These are phyloP conservation scores for Basipetospora chlamydospora DNA, from an alignment of 2,329 filamentous ascomycete genomes.

Conservation along the genomic window DNA sequence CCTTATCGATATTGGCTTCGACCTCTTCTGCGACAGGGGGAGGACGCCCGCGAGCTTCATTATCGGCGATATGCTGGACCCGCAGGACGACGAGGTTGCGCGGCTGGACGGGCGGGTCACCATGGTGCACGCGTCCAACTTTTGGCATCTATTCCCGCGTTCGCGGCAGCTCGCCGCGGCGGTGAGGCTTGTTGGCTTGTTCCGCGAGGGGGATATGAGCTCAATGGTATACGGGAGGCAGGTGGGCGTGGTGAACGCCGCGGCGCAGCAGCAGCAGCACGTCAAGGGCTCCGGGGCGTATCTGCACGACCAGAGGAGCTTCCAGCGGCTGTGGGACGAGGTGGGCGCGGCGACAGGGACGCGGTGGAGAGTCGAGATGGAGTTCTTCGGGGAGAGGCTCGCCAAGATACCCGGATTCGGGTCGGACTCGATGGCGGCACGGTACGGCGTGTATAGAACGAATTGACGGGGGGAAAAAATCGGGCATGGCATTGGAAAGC, in stretches of 20 bases:
- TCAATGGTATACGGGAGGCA: constrained; percentile 37
- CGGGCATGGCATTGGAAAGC: too few species aligned
- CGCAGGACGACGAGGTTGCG: constrained; percentile 20
- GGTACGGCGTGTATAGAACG: constrained; percentile 10
- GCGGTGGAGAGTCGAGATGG: constrained; percentile 30
- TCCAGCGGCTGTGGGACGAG: constrained; percentile 38
- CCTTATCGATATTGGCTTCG: constrained; percentile 46
- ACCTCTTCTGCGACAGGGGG: constrained; percentile 43
- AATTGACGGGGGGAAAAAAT: neutral
- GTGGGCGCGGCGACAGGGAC: constrained; percentile 33
- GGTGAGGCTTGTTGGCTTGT: constrained; percentile 27
- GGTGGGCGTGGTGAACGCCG: constrained; percentile 25
- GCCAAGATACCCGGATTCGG: constrained; percentile 9
- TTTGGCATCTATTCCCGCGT: constrained; percentile 36
- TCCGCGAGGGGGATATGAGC: constrained; percentile 27
- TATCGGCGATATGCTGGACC: constrained; percentile 32
- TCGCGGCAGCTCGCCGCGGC: constrained; percentile 29
- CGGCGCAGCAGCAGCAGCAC: neutral
- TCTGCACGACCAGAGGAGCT: constrained; percentile 33
- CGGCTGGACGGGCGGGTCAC: constrained; percentile 25
- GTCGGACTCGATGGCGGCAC: constrained; percentile 8
- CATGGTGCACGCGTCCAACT: constrained; percentile 33
- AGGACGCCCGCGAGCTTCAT: constrained; percentile 23
- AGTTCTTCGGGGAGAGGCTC: constrained; percentile 14
- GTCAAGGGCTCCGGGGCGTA: constrained; percentile 15